phyloP scores from a whole-genome alignment of 768 basidiomycete genomes.

The Suillus fuscotomentosus region DNA sequence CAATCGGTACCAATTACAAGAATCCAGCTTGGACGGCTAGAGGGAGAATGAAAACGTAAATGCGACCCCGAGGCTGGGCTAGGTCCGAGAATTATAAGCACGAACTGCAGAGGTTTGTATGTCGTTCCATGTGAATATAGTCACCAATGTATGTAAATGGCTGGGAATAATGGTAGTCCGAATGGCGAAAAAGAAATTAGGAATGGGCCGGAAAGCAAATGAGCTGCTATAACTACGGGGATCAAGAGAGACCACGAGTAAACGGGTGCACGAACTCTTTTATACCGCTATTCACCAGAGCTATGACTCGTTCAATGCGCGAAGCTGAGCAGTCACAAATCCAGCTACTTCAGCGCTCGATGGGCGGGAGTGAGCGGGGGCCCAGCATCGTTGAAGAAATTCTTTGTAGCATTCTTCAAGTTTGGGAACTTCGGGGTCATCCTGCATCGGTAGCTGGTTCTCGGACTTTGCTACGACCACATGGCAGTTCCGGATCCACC shows the following conservation, averaged over 20 bases:
- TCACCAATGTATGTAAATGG: neutral
- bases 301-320: neutral
- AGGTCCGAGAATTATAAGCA: no score
- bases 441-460: neutral
- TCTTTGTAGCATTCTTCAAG: neutral
- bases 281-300: neutral
- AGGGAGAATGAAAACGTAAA: no score
- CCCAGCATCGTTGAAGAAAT: constrained; percentile 11
- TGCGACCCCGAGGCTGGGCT: no score
- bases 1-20: neutral
- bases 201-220: neutral
- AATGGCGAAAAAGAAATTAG: neutral
- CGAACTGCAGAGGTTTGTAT: no score
- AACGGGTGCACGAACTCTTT: neutral
- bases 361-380: neutral
- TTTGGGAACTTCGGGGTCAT: neutral
- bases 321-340: constrained; percentile 1
- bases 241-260: neutral
- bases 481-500: neutral
- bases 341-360: constrained; percentile 4
- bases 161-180: neutral
- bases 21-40: neutral
- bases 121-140: neutral
- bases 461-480: neutral
- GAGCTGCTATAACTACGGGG: neutral